These are phyloP conservation scores for Neoascochyta sp. DNA, from an alignment of 2,329 filamentous ascomycete species.

Conservation along the genomic window DNA sequence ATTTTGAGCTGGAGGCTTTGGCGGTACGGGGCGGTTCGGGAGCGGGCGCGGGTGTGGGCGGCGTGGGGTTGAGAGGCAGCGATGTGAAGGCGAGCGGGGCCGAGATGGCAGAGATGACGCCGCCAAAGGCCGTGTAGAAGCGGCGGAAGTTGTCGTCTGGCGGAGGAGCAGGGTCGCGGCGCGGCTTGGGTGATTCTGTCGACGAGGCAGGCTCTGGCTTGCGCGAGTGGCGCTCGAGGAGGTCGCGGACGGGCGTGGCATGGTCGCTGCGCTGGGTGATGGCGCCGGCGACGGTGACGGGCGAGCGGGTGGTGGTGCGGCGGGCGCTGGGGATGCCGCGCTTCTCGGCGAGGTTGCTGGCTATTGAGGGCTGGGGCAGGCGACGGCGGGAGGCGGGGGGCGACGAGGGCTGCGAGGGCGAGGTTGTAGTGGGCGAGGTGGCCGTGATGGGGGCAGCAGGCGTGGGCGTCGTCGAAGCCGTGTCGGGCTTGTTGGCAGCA, in stretches of 20 bases:
- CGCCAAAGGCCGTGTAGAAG: slow-evolving; percentile 91
- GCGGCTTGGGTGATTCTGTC: slow-evolving; percentile 14
- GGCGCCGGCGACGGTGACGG: slow-evolving; percentile 69
- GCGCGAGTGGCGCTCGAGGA: slow-evolving; percentile 31
- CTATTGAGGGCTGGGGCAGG: slow-evolving; percentile 73
- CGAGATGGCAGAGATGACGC: slow-evolving; percentile 81
- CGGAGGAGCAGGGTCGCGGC: slow-evolving; percentile 9
- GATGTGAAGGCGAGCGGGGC: slow-evolving; percentile 91
- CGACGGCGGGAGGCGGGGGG: slow-evolving; percentile 40
- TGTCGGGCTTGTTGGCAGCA: slow-evolving; percentile 1
- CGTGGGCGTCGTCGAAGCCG: slow-evolving; percentile 3
- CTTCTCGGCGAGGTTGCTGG: slow-evolving; percentile 81
- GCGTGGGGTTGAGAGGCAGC: slow-evolving; percentile 60
- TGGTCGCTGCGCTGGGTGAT: slow-evolving; percentile 53
- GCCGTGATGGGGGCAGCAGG: slow-evolving; percentile 12
- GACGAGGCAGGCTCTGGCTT: slow-evolving; percentile 19
- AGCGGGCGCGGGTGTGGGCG: slow-evolving; percentile 25
- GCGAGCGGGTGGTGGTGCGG: slow-evolving; percentile 64
- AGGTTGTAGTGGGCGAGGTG: slow-evolving; percentile 19
- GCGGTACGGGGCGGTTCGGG: slow-evolving; percentile 23
- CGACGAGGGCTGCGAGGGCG: slow-evolving; percentile 38
- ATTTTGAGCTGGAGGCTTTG: slow-evolving; percentile 20
- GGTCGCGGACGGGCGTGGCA: slow-evolving; percentile 30
- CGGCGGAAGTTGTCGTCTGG: slow-evolving; percentile 77
- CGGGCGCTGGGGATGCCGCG: slow-evolving; percentile 64